A percentile compares a stretch with the other conserved stretches of the same genome.
Evolutionary conservation across 306 rosid genomes (phyloP).

Genomic region (Herpetospermum pedunculosum): DNA sequence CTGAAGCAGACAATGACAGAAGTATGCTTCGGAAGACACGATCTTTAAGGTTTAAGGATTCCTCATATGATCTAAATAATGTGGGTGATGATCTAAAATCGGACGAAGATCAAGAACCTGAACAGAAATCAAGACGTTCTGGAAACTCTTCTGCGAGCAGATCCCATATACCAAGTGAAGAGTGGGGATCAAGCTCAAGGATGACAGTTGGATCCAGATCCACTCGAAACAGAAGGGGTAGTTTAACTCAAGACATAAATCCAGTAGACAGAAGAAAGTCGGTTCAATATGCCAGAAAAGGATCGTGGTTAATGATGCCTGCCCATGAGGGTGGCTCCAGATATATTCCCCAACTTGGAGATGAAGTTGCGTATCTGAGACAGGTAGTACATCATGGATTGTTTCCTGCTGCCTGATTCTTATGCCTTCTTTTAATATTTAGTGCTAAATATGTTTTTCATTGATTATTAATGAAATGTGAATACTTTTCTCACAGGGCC

Average conservation of each 20-base stretch:
- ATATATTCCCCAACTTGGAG: conserved; percentile 91
- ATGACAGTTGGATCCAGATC: conserved; percentile 79
- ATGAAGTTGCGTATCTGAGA: conserved; percentile 83
- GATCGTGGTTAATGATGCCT: conserved; percentile 72
- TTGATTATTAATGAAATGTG: not conserved
- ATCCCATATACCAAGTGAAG: conserved; percentile 41
- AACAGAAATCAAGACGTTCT: conserved; percentile 30
- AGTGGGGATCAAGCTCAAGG: conserved; percentile 60
- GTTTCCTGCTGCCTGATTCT: conserved; percentile 9
- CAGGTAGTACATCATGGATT: conserved; percentile 45
- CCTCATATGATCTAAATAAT: conserved; percentile 25
- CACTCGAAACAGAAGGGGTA: conserved; percentile 62
- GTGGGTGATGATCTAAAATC: conserved; percentile 26
- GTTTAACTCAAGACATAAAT: conserved; percentile 38
- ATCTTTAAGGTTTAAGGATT: conserved; percentile 35
- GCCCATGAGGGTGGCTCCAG: conserved; percentile 82
- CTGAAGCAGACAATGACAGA: conserved; percentile 28
- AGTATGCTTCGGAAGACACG: conserved; percentile 31
- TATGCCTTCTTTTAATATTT: not conserved
- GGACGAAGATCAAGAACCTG: conserved; percentile 34
- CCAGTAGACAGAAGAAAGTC: conserved; percentile 48
- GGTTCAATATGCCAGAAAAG: conserved; percentile 42
- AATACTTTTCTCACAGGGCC: conserved; percentile 52
- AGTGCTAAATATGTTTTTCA: not conserved
- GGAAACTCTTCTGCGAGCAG: conserved; percentile 25